Percentiles rank a stretch among this genome's conserved stretches.
phyloP scores from a whole-genome alignment of 176 grass and related monocot species.

The Secale cereale region DNA sequence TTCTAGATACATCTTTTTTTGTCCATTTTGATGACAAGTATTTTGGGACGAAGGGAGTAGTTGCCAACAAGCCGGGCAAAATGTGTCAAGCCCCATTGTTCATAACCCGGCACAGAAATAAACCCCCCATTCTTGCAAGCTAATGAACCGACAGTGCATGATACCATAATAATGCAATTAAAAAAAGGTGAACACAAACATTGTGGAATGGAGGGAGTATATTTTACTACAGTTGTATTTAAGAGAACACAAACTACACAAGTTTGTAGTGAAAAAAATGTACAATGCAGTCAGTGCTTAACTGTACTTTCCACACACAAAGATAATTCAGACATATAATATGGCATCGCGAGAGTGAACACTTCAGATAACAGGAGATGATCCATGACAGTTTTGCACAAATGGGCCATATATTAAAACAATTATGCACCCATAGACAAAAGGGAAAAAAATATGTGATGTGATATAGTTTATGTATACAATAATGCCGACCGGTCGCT shows the following conservation, averaged over 20 bases:
- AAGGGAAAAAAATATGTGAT: background rate
- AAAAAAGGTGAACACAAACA: too few relatives aligned
- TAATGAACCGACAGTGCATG: too few relatives aligned
- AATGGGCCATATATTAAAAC: slow-evolving; percentile 41
- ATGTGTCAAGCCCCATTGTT: too few relatives aligned
- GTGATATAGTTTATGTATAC: slow-evolving; percentile 30
- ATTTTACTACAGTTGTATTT: too few relatives aligned
- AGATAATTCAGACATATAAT: background rate
- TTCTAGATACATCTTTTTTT: too few relatives aligned
- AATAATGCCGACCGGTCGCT: slow-evolving; percentile 14
- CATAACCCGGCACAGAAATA: too few relatives aligned
- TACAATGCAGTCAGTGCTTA: background rate
- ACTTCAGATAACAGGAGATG: background rate
- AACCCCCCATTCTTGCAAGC: too few relatives aligned
- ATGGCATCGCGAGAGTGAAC: background rate
- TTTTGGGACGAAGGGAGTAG: too few relatives aligned
- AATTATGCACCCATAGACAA: slow-evolving; percentile 39
- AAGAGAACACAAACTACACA: background rate
- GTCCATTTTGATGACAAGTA: too few relatives aligned
- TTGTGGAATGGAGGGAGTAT: too few relatives aligned
- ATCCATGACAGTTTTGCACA: background rate
- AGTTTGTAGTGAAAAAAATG: background rate
- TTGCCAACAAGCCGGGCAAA: too few relatives aligned
- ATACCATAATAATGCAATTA: too few relatives aligned
- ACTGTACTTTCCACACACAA: background rate